Percentiles rank a stretch among this genome's conserved stretches.
phyloP scores from a whole-genome alignment of 2,329 filamentous ascomycete genomes.

The Apiospora pterosperma region DNA sequence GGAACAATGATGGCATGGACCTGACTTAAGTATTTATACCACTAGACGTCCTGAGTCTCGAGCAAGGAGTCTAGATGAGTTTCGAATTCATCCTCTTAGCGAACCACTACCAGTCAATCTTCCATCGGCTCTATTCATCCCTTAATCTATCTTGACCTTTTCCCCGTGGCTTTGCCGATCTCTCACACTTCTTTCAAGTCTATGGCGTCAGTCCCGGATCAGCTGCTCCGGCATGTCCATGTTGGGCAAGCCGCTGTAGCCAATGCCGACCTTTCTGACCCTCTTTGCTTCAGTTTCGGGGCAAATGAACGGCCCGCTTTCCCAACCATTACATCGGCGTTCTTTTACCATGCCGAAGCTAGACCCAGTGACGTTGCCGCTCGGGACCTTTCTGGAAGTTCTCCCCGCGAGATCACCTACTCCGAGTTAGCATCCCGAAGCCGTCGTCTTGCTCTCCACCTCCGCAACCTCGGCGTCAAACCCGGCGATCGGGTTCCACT shows the following conservation, averaged over 20 bases:
- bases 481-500: constrained; percentile 49
- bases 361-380: constrained; percentile 10
- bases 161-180: neutral
- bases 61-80: neutral
- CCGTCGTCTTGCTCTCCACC: constrained; percentile 38
- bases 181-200: neutral
- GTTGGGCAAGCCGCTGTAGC: neutral
- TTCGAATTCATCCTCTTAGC: neutral
- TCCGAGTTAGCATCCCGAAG: constrained; percentile 37
- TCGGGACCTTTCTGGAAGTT: constrained; percentile 12
- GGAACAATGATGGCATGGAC: neutral
- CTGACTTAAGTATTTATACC: neutral
- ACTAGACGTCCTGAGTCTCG: neutral
- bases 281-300: constrained; percentile 10
- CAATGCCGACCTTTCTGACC: constrained; percentile 2
- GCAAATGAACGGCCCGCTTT: constrained; percentile 3
- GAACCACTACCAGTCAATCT: neutral
- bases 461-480: constrained; percentile 35
- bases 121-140: neutral
- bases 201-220: neutral
- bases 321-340: constrained; percentile 12
- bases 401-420: constrained; percentile 38
- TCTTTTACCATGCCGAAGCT: constrained; percentile 12
- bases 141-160: neutral
- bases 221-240: neutral